A percentile compares a stretch with the other conserved stretches of the same genome.
These are phyloP conservation scores for Schizothecium vesticola DNA, from an alignment of 495 filamentous ascomycete genomes.

Conservation along the genomic window DNA sequence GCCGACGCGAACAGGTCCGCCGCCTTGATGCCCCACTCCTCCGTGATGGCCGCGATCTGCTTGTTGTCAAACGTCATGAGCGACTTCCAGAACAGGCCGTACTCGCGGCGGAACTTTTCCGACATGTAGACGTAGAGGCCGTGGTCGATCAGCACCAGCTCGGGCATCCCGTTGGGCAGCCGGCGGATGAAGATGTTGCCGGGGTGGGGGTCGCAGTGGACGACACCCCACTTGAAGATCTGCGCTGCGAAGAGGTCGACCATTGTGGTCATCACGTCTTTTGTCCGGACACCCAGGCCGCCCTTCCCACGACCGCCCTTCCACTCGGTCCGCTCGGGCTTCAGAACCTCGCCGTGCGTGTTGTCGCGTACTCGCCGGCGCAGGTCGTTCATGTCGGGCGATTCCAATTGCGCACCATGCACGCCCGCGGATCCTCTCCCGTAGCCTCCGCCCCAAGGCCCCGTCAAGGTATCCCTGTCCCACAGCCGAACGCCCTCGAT, in stretches of 20 bases:
- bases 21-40: constrained; percentile 79
- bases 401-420: constrained; percentile 59
- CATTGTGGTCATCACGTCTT: constrained; percentile 92
- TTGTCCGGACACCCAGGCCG: constrained; percentile 74
- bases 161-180: constrained; percentile 69
- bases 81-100: constrained; percentile 87
- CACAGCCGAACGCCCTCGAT: constrained; percentile 89
- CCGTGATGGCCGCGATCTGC: constrained; percentile 63
- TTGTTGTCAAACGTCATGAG: constrained; percentile 90
- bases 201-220: constrained; percentile 95
- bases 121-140: constrained; percentile 90
- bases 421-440: constrained; percentile 71
- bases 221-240: constrained; percentile 91
- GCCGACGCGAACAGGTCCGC: constrained; percentile 86
- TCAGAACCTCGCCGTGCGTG: constrained; percentile 51
- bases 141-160: constrained; percentile 94
- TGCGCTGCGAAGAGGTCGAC: constrained; percentile 91
- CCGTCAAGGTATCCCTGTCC: constrained; percentile 74
- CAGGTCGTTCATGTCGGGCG: constrained; percentile 39
- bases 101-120: constrained; percentile 79
- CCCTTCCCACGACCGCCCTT: constrained; percentile 61
- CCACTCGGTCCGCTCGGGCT: constrained; percentile 78
- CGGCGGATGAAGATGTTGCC: constrained; percentile 96
- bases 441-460: constrained; percentile 70
- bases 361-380: constrained; percentile 39